Base-by-base conservation (phyloP, 805 yeast species). In the Maudiozyma barnettii region DNA sequence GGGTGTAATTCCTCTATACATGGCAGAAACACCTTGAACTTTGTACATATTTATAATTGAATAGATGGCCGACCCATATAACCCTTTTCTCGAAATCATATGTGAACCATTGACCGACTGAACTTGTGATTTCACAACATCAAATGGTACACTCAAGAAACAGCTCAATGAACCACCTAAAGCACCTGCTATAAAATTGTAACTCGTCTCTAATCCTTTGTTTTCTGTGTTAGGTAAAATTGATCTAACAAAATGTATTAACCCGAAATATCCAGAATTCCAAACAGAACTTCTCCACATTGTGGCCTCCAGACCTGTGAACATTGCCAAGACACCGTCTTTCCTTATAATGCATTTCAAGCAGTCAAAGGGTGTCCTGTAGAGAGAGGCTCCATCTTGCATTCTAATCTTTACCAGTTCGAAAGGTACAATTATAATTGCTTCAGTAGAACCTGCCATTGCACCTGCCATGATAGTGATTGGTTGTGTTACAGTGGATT, bases 201-300 rank as follows among this genome's bases (percentile, higher is more conserved):
- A 84, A 18, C 49, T 79, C 65, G 43, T 93, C 88, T 72, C 85
- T 79, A 61, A 83, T 13, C 16, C 5, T 16, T 21, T 16, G 9
- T 26, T 14, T 7, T 26, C 21, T 12, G 43, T 23, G 5, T 40
- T 9, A 2, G 26, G 36, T 5, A 12, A 72, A 53, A 86, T 55
- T 5, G 72, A 58, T 66, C 95, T 79, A 48, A 86, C 81, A 70
- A 86, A 95, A 78, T 79, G 84, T 58, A 93, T 91, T 58, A 84
- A 79, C 51, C 98, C 98, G 64, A 91, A 91, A 71, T 91, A 93
- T 50, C 97, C 97, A 43, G 96, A 95, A 69, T 91, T 93, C 98
- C 98, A 91, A 51, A 79, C 72, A 50, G 87, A 76, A 66, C 91
- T 98, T 76, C 99, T 84, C 95, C 96, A 93, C 63, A 91, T 68